Percentiles rank a stretch among this genome's conserved stretches.
phyloP scores from a whole-genome alignment of 495 filamentous ascomycete genomes.

The Xylaria grammica region DNA sequence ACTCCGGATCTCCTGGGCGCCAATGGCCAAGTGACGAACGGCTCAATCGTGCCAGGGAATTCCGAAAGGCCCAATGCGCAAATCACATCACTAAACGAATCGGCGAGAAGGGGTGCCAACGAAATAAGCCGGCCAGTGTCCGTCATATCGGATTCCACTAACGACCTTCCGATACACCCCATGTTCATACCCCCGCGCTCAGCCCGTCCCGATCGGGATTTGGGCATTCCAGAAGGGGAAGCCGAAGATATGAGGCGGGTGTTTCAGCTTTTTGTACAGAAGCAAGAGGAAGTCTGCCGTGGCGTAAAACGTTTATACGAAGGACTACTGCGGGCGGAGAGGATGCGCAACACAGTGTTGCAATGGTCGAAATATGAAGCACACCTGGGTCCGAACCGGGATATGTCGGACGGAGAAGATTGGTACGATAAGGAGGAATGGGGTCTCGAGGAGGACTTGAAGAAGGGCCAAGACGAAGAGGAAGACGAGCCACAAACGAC shows the following conservation, averaged over 20 bases:
- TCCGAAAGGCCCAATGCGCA: conserved; percentile 61
- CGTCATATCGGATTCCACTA: conserved; percentile 52
- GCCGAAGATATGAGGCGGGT: conserved; percentile 88
- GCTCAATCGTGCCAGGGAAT: conserved; percentile 64
- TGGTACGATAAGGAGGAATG: conserved; percentile 94
- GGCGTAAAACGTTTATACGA: conserved; percentile 77
- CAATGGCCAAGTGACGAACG: conserved; percentile 17
- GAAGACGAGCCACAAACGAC: conserved; percentile 78
- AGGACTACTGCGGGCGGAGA: conserved; percentile 75
- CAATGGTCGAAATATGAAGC: conserved; percentile 89
- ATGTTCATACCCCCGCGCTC: conserved; percentile 78
- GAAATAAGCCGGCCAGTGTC: conserved; percentile 44
- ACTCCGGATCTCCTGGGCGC: not conserved
- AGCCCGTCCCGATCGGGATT: conserved; percentile 74
- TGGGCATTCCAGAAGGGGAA: conserved; percentile 78
- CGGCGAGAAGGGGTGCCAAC: conserved; percentile 17
- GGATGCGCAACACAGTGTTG: conserved; percentile 77
- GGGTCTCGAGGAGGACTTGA: conserved; percentile 81
- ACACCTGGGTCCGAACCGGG: conserved; percentile 71
- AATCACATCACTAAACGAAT: conserved; percentile 31
- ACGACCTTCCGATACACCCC: conserved; percentile 72
- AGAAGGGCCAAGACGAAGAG: conserved; percentile 91
- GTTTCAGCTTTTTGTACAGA: conserved; percentile 86
- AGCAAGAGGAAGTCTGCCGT: conserved; percentile 92
- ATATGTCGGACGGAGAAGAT: conserved; percentile 90